Percentiles rank a stretch among this genome's conserved stretches.
Conservation (phyloP, 331 rosid species). For the Rosa hybrid region DNA sequence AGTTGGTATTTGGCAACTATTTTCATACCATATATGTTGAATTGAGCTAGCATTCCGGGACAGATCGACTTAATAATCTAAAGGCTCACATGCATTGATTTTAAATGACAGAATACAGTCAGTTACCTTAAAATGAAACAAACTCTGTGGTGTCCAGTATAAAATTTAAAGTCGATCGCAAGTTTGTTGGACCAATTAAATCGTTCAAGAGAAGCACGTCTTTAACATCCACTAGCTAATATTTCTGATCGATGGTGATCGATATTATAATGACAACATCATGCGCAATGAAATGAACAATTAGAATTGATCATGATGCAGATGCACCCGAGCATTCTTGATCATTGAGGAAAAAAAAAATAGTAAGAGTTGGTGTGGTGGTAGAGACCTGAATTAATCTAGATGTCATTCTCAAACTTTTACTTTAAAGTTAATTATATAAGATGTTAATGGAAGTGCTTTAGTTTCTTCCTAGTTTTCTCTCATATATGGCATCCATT, state of each 20-base stretch:
- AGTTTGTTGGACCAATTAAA: neutral
- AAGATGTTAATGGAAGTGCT: neutral
- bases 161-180: neutral
- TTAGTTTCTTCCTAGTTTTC: neutral
- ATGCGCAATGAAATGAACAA: neutral
- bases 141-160: neutral
- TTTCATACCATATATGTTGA: too few species aligned
- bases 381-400: neutral
- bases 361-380: neutral
- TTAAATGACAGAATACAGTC: too few species aligned
- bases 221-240: neutral
- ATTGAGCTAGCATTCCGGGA: too few species aligned
- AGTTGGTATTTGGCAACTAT: too few species aligned
- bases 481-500: neutral
- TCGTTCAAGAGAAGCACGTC: neutral
- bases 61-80: too few species aligned
- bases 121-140: neutral
- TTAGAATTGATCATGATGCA: neutral
- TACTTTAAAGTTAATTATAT: neutral
- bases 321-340: neutral
- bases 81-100: too few species aligned
- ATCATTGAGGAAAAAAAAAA: neutral
- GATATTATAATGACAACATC: neutral
- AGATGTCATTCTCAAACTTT: neutral
- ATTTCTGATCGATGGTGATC: neutral